These are phyloP conservation scores for Lepiota subincarnata DNA, from an alignment of 768 basidiomycete genomes.

Conservation along the genomic window DNA sequence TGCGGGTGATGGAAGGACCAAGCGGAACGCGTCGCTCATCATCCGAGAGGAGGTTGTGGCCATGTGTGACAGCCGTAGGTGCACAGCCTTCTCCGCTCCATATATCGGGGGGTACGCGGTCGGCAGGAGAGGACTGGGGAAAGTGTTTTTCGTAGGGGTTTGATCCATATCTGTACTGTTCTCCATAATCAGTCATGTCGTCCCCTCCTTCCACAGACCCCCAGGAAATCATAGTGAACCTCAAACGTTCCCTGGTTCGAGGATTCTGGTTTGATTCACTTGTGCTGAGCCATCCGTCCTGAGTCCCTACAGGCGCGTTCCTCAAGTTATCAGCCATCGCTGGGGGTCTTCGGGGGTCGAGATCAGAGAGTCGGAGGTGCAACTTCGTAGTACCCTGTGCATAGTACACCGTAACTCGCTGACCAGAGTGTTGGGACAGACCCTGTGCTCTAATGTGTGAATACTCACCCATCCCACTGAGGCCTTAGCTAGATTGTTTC, in stretches of 20 bases:
- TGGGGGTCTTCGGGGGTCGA: slow-evolving; percentile 39
- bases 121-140: neutral
- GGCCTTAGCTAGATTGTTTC: neutral
- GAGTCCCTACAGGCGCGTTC: slow-evolving; percentile 17
- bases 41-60: neutral
- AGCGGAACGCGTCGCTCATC: neutral
- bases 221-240: slow-evolving; percentile 1
- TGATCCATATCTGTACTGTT: neutral
- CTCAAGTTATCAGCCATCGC: slow-evolving; percentile 24
- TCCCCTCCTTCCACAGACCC: neutral
- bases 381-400: slow-evolving; percentile 45
- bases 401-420: slow-evolving; percentile 49
- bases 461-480: slow-evolving; percentile 12
- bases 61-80: neutral
- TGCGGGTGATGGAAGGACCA: neutral
- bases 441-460: neutral
- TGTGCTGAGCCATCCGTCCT: neutral
- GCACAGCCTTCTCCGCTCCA: neutral
- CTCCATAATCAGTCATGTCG: neutral
- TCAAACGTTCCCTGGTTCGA: slow-evolving; percentile 7
- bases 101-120: neutral
- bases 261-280: slow-evolving; percentile 15
- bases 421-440: slow-evolving; percentile 17
- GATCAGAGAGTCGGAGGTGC: slow-evolving; percentile 50
- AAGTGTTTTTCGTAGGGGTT: neutral